Percentiles rank a stretch among this genome's conserved stretches.
Evolutionary conservation across 805 yeast genomes (phyloP).

Genomic region (Saturnispora diversa): DNA sequence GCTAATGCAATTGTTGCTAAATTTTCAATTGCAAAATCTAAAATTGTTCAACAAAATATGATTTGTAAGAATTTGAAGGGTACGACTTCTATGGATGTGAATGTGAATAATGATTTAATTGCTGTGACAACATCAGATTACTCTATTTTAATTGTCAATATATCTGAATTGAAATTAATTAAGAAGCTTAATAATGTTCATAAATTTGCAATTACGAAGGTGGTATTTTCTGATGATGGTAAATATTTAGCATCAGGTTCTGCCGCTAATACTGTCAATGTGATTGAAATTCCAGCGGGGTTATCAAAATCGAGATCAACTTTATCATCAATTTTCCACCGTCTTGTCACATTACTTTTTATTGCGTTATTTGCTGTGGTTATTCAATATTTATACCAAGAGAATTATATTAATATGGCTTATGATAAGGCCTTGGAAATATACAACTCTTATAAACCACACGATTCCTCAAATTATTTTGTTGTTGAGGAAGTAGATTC

Average conservation of each 20-base stretch:
- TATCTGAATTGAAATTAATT: conserved; percentile 42
- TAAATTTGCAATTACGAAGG: conserved; percentile 67
- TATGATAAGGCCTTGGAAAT: conserved; percentile 18
- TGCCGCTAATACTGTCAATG: conserved; percentile 66
- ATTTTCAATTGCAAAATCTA: conserved; percentile 36
- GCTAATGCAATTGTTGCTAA: conserved; percentile 40
- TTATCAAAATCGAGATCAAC: conserved; percentile 35
- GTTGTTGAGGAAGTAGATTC: conserved; percentile 26
- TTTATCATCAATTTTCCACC: conserved; percentile 22
- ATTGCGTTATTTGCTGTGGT: conserved; percentile 21
- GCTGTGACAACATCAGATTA: conserved; percentile 61
- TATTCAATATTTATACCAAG: conserved; percentile 24
- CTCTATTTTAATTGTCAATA: conserved; percentile 50
- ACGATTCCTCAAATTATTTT: conserved; percentile 30
- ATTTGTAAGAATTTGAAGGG: conserved; percentile 45
- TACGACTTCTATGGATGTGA: conserved; percentile 45
- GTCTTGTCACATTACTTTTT: conserved; percentile 21
- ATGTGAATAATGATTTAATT: conserved; percentile 32
- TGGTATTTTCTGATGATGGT: conserved; percentile 63
- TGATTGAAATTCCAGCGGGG: conserved; percentile 50
- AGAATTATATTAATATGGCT: conserved; percentile 24
- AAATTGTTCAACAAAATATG: conserved; percentile 34
- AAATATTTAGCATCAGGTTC: conserved; percentile 61
- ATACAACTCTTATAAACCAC: conserved; percentile 22
- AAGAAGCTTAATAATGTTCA: conserved; percentile 57